Conservation (phyloP, 192 early-diverging fungal genomes). For the Blastocladiella britannica region DNA sequence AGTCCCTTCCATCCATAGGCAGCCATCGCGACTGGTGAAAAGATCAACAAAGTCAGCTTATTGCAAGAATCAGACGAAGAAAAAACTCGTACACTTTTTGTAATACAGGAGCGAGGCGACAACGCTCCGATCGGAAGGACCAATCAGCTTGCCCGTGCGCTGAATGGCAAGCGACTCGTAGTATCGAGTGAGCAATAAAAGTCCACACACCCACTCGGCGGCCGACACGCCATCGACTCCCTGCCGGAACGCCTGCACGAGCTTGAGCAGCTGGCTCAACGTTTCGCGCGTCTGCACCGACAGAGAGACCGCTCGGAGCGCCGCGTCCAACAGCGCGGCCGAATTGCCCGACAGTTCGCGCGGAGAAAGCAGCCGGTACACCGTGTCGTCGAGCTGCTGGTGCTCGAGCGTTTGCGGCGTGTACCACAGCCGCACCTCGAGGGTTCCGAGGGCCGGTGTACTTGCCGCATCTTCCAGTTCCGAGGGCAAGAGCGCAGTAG, state of each 20-base stretch:
- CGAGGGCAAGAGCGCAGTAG: background rate
- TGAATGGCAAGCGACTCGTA: background rate
- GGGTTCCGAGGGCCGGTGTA: background rate
- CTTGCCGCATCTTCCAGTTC: background rate
- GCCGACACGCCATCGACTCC: background rate
- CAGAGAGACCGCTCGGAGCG: background rate
- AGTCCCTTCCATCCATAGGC: slow-evolving; percentile 40
- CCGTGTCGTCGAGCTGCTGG: background rate
- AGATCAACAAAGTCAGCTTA: background rate
- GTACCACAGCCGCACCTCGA: background rate
- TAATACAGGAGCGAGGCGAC: background rate
- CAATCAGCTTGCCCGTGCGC: background rate
- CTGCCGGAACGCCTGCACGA: background rate
- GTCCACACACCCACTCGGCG: background rate
- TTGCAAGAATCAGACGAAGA: background rate
- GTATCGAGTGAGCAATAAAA: background rate
- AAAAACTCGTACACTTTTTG: background rate
- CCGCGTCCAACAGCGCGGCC: background rate
- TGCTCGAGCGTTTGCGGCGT: background rate
- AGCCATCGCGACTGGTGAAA: background rate
- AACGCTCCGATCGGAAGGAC: background rate
- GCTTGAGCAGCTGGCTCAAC: background rate
- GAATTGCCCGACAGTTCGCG: background rate
- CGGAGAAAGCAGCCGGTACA: background rate
- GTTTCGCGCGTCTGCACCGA: background rate